Base-by-base conservation (phyloP, 345 rosid species). In the Citrus australasica region DNA sequence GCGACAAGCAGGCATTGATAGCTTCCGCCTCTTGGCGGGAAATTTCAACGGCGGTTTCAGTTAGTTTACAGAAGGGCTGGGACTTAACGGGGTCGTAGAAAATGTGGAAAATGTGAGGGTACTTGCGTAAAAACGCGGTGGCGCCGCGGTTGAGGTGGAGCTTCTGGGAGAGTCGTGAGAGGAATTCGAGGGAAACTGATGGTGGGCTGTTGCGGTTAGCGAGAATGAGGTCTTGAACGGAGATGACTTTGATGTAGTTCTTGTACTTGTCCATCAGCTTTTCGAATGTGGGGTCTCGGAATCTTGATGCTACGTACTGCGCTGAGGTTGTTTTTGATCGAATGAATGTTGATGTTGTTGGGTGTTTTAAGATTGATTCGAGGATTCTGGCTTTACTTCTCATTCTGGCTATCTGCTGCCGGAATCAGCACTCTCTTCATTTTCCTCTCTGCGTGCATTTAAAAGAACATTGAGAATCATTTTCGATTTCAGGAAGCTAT, bases 221-320 rank as follows among this genome's bases (percentile, higher is more conserved):
- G 6, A 91, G 90, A 78, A 92, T 84, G 51, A 94, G 90, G 83
- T 96, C 97, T 82, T 94, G 98, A 27, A 92, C 81, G 19, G 92
- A 89, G 28, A 89, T 82, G 80, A 94, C 97, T 73, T 90, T 94
- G 83, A 85, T 59, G 74, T 90, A 87, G 88, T 94, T 88, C 81
- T 94, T 96, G 88, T 96, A 90, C 78, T 86, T 92, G 82, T 91
- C 95, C 97, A 96, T 92, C 40, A 90, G 80, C 78, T 96, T 96
- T 86, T 94, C 94, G 75, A 96, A 91, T 3, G 93, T 88, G 58
- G 98, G 80, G 77, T 94, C 95, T 85, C 98, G 84, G 69, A 87
- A 83, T 82, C 98, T 87, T 0, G 92, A 89, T 53, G 91, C 95
- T 2, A 94, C 98, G 66, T 90, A 89, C 79, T 84, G 89, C 66